Evolutionary conservation across 2,329 filamentous ascomycete genomes (phyloP), one percentile per base, ranked within the genome.

Genomic region (Decorospora gaudefroyi): DNA sequence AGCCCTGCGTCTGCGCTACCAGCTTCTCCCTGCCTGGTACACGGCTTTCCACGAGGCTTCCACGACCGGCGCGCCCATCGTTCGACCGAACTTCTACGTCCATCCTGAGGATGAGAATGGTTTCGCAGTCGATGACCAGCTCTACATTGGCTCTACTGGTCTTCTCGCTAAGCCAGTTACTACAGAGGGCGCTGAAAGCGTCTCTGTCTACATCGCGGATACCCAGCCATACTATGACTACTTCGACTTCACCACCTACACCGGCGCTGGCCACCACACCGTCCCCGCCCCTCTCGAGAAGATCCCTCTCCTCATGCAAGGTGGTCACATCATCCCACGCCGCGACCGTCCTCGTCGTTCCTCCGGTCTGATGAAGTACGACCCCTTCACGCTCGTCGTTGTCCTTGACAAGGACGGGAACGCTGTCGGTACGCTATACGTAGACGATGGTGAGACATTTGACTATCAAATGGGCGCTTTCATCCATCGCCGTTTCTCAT

Each of bases 141-240:
- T 97, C 58, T 97, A 96, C 68, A 75, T 99, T 15, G 93, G 90
- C 27, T 83, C 81, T 16, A 95, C 89, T 1, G 93, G 93, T 57
- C 78, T 99, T 11, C 82, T 99, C n/a, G 89, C 84, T 27, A 97
- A 96, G 74, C 93, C 93, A 0, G 85, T 97, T 10, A 87, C 90
- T 1, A 82, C 85, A 16, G 84, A 95, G 71, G 87, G 84, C 53
- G 84, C 85, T 32, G 79, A 81, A 12, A 83, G 81, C 13, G 83
- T 85, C 0, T 85, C 90, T 13, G 81, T 99, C 44, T 96, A 95
- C 74, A 83, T 99, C 40, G 86, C 91, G 1, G 92, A 97, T 58
- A 81, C 86, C 46, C 88, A 95, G 70, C 80, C 87, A 39, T 97
- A 99, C 72, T 99, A 91, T 64, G 88, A 97, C 72, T 99, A 99